A percentile compares a stretch with the other conserved stretches of the same genome.
phyloP scores from a whole-genome alignment of 345 rosid genomes.

The Schrenkiella parvula region DNA sequence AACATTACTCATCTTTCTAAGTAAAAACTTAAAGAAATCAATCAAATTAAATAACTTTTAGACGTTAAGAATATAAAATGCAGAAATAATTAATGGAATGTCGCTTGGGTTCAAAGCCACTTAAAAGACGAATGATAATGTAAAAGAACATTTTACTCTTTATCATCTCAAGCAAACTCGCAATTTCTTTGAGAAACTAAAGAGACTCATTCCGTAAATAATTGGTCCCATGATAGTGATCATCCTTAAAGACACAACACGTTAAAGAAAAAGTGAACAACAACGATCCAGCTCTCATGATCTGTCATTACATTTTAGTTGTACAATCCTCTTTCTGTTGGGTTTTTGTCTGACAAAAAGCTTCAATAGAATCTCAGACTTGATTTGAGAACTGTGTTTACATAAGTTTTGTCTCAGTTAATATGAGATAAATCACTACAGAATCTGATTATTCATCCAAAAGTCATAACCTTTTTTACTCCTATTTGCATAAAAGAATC shows the following conservation, averaged over 20 bases:
- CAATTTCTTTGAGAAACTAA: neutral
- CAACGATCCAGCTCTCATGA: slow-evolving; percentile 24
- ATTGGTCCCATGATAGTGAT: slow-evolving; percentile 25
- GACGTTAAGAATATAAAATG: slow-evolving; percentile 1
- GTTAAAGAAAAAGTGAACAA: slow-evolving; percentile 8
- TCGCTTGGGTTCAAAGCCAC: slow-evolving; percentile 32
- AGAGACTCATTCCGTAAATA: neutral
- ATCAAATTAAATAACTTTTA: neutral
- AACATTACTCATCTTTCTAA: neutral
- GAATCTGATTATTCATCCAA: neutral
- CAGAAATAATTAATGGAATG: neutral
- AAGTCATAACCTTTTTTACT: neutral
- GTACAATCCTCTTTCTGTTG: slow-evolving; percentile 9
- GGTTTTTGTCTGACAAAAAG: slow-evolving; percentile 9
- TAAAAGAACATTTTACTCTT: slow-evolving; percentile 25
- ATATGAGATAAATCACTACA: neutral
- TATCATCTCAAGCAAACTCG: slow-evolving; percentile 29
- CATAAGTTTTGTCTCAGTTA: neutral
- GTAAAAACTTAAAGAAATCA: slow-evolving; percentile 1
- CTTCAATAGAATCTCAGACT: neutral
- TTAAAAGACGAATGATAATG: slow-evolving; percentile 23
- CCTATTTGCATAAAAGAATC: neutral
- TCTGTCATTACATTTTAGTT: slow-evolving; percentile 21
- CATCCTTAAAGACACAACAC: slow-evolving; percentile 19
- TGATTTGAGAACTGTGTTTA: neutral